A percentile compares a stretch with the other conserved stretches of the same genome.
Evolutionary conservation across 2,329 filamentous ascomycete species (phyloP).

Genomic region (Phaeosphaeriaceae sp.): DNA sequence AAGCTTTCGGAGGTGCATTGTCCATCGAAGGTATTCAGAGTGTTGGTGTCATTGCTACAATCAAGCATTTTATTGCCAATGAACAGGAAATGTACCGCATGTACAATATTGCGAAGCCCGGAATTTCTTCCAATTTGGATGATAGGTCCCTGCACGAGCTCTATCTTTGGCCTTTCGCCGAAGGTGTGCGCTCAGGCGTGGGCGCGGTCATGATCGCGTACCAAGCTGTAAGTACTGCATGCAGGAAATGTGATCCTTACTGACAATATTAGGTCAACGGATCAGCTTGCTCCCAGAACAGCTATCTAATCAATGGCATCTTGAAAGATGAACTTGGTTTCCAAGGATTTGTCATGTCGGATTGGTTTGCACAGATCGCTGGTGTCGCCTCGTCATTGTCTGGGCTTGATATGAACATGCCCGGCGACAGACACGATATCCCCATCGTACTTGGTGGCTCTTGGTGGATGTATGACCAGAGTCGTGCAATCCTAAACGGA

Average conservation of each 20-base stretch:
- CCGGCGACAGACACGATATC: constrained; percentile 67
- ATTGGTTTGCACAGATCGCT: constrained; percentile 85
- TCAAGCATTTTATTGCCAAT: constrained; percentile 73
- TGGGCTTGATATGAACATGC: constrained; percentile 84
- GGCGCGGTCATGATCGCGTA: constrained; percentile 86
- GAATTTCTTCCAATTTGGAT: constrained; percentile 68
- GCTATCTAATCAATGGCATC: constrained; percentile 81
- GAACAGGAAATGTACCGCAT: constrained; percentile 68
- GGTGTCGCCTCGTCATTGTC: constrained; percentile 80
- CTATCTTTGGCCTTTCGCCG: constrained; percentile 86
- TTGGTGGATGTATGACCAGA: constrained; percentile 75
- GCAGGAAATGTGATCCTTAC: neutral
- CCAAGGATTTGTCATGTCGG: constrained; percentile 85
- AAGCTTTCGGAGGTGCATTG: constrained; percentile 76
- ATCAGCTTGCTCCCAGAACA: constrained; percentile 71
- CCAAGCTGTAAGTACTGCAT: constrained; percentile 48
- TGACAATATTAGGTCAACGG: constrained; percentile 49
- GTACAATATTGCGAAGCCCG: constrained; percentile 50
- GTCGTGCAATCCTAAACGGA: constrained; percentile 77
- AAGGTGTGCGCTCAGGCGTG: constrained; percentile 77
- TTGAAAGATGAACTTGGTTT: constrained; percentile 87
- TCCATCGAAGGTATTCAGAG: constrained; percentile 79
- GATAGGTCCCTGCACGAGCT: constrained; percentile 78
- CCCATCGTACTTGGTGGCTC: constrained; percentile 54
- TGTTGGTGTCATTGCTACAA: constrained; percentile 74